A percentile compares a stretch with the other conserved stretches of the same genome.
phyloP scores from a whole-genome alignment of 2,329 filamentous ascomycete species.

The Fusarium beomiforme region DNA sequence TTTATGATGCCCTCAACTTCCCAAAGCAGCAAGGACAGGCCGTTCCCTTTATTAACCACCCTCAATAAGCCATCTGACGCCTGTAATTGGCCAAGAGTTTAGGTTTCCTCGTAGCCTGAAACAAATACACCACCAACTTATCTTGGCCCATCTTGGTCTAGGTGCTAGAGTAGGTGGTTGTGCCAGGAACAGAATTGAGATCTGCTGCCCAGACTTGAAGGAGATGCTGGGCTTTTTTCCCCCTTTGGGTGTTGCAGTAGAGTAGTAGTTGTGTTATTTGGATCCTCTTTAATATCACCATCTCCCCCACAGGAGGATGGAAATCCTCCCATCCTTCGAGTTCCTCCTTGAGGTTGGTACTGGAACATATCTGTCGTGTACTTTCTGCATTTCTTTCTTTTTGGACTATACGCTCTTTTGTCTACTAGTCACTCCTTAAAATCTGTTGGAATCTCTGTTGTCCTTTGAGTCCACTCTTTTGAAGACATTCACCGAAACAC shows the following conservation, averaged over 20 bases:
- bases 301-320: conserved; percentile 3
- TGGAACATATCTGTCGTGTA: conserved; percentile 28
- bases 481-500: conserved; percentile 19
- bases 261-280: background rate
- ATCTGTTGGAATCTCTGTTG: conserved; percentile 25
- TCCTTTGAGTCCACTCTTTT: conserved; percentile 20
- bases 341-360: conserved; percentile 34
- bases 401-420: conserved; percentile 36
- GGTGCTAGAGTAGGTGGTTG: background rate
- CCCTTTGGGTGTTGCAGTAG: background rate
- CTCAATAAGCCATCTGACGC: conserved; percentile 14
- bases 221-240: conserved; percentile 20
- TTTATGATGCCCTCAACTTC: conserved; percentile 19
- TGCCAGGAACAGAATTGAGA: conserved; percentile 33
- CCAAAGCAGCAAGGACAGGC: conserved; percentile 7
- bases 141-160: conserved; percentile 7
- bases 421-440: conserved; percentile 27
- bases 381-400: conserved; percentile 20
- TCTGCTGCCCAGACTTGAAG: conserved; percentile 26
- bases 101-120: conserved; percentile 24
- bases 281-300: conserved; percentile 32
- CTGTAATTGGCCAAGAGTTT: conserved; percentile 16
- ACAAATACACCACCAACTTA: conserved; percentile 23
- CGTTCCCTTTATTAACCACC: conserved; percentile 8
- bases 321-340: conserved; percentile 3